Evolutionary conservation across 371 early-diverging fungal genomes (phyloP), one percentile per base, ranked within the genome.

Genomic region (Rhizopus microsporus): DNA sequence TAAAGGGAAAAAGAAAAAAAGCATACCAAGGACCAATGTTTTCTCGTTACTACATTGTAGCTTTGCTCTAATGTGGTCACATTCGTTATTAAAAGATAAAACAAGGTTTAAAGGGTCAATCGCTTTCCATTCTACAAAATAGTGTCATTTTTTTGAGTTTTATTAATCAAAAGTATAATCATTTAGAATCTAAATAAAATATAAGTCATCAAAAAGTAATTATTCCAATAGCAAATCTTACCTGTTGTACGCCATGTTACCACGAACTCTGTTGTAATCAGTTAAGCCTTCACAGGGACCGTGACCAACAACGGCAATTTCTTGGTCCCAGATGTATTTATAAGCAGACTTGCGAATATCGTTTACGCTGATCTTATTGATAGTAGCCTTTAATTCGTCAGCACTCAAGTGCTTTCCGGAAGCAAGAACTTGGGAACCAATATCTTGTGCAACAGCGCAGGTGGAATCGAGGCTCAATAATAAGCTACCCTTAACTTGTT

Each of bases 401-500:
- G 79, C 74, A 16, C 92, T 90, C 73, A 91, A 75, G 69, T 97
- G 90, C 72, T 89, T 87, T 44, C 96, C 97, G 60, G 90, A 91
- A 15, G 91, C 92, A 52, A 96, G 79, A 62, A 98, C 75, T 74
- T 98, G 99, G 59, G 97, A 89, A 48, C 98, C 98, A 78, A 98
- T 96, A 69, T 98, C 98, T 72, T 98, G 97, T 34, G 94, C 93
- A 62, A 95, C 85, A 31, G 95, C 88, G 1, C 95, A 93, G 56
- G 93, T 95, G 42, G 95, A 95, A 69, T 98, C 97, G 54, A 97
- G 78, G 63, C 88, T 82, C 42, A 96, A 82, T 30, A 97, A 82
- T 23, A 97, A 81, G 32, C 91, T 82, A 2, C 97, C 93, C 85
- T 97, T 98, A 71, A 98, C 88, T 80, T 97, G 96, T 80, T 95